These are phyloP conservation scores for Globisporangium sylvaticum DNA, from an alignment of 352 stramenopile species.

Conservation along the genomic window DNA sequence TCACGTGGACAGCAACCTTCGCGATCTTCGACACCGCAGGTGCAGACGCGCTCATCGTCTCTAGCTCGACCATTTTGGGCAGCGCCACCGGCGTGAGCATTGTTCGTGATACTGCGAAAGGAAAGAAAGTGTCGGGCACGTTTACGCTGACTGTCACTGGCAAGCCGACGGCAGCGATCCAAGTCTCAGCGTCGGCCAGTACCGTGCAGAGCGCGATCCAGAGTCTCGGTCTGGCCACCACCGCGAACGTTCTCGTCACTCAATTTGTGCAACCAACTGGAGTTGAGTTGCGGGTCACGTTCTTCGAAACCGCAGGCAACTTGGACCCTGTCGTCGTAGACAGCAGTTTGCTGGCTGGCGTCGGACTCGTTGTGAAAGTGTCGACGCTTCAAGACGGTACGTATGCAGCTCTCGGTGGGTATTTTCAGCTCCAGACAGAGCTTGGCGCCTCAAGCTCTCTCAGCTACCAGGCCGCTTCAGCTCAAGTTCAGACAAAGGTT, in stretches of 20 bases:
- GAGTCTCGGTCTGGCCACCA: background rate
- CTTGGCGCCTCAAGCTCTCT: background rate
- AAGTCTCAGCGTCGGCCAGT: background rate
- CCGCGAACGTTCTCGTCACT: background rate
- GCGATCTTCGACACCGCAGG: background rate
- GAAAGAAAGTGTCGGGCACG: background rate
- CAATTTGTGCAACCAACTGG: background rate
- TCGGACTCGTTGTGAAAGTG: background rate
- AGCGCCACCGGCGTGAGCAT: background rate
- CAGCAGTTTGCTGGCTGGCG: background rate
- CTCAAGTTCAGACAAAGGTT: background rate
- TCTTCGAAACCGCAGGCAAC: background rate
- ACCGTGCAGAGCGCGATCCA: background rate
- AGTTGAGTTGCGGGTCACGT: background rate
- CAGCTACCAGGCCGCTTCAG: background rate
- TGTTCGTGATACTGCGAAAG: background rate
- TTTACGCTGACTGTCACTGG: background rate
- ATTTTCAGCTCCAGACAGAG: background rate
- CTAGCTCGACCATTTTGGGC: background rate
- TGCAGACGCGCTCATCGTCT: background rate
- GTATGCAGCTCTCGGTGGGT: background rate
- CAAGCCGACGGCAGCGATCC: background rate
- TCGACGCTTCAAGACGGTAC: background rate
- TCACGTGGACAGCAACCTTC: background rate
- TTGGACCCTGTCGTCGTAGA: background rate